Conservation (phyloP, 805 yeast genomes). For the Sugiyamaella lignohabitans region DNA sequence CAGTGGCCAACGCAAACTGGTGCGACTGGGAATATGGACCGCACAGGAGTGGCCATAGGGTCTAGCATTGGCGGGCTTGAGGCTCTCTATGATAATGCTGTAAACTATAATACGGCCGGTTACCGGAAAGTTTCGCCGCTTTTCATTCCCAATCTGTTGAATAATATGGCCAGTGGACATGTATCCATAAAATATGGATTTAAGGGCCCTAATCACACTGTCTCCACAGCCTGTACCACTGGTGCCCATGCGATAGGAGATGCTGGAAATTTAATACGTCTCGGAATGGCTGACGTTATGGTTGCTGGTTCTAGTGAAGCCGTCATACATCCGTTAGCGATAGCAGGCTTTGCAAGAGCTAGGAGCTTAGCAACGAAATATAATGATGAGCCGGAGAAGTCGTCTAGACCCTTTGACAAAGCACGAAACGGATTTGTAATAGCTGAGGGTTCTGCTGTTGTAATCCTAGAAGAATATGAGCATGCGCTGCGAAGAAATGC, state of each 20-base stretch:
- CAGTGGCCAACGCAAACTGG: slow-evolving; percentile 39
- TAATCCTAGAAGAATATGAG: slow-evolving; percentile 68
- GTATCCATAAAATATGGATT: slow-evolving; percentile 72
- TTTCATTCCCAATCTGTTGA: slow-evolving; percentile 73
- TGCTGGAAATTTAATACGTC: slow-evolving; percentile 70
- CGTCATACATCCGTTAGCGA: slow-evolving; percentile 74
- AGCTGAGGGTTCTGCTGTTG: slow-evolving; percentile 86
- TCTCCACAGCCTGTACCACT: slow-evolving; percentile 94
- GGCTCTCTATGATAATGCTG: slow-evolving; percentile 60
- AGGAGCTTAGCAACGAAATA: slow-evolving; percentile 63
- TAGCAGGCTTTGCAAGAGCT: slow-evolving; percentile 89
- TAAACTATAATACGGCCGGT: slow-evolving; percentile 43
- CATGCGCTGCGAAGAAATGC: slow-evolving; percentile 66
- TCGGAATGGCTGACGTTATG: slow-evolving; percentile 79
- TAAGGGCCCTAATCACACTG: slow-evolving; percentile 82
- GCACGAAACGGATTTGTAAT: slow-evolving; percentile 81
- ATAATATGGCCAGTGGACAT: slow-evolving; percentile 94
- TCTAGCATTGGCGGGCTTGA: slow-evolving; percentile 87
- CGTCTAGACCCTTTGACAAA: slow-evolving; percentile 84
- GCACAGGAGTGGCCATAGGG: slow-evolving; percentile 72
- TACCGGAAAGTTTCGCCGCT: slow-evolving; percentile 75
- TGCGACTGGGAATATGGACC: slow-evolving; percentile 17
- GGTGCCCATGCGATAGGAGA: slow-evolving; percentile 94
- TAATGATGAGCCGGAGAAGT: slow-evolving; percentile 54
- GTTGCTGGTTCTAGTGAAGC: slow-evolving; percentile 95